Conservation (phyloP, 495 filamentous ascomycete genomes). For the Hyaloscypha hepaticicola region DNA sequence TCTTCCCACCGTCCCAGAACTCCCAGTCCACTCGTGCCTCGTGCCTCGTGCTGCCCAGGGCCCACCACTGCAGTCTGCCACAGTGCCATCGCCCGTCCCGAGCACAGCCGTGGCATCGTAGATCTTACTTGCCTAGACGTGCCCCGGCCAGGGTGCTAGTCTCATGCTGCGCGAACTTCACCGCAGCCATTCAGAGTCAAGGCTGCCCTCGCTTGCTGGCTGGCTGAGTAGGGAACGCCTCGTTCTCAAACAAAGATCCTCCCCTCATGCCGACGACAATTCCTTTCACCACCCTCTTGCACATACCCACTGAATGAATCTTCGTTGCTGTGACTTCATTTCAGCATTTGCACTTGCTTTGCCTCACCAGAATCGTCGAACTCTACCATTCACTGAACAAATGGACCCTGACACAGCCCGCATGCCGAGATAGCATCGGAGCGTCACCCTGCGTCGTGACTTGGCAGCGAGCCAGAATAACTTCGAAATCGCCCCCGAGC, state of each 20-base stretch:
- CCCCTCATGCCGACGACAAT: constrained; percentile 18
- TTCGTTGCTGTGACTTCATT: neutral
- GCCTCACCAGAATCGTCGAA: neutral
- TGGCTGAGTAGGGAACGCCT: constrained; percentile 11
- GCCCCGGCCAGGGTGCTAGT: neutral
- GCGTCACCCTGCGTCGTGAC: constrained; percentile 16
- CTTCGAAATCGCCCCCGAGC: constrained; percentile 7
- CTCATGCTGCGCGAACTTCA: constrained; percentile 1
- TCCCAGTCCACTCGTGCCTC: neutral
- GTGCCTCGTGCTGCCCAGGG: neutral
- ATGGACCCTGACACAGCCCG: constrained; percentile 20
- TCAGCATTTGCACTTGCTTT: neutral
- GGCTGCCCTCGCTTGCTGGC: neutral
- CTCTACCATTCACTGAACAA: constrained; percentile 5
- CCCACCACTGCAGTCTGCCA: neutral
- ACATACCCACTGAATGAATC: neutral
- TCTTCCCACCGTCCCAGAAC: neutral
- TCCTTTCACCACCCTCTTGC: constrained; percentile 1
- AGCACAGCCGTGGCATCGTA: neutral
- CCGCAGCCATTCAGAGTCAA: neutral
- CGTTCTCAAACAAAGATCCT: constrained; percentile 15
- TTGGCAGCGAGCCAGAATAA: constrained; percentile 15
- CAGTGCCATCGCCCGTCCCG: neutral
- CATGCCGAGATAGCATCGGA: constrained; percentile 24
- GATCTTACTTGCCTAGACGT: neutral